Evolutionary conservation across 352 stramenopile genomes (phyloP), one percentile per base, ranked within the genome.

Genomic region (Pythium dissotocum): DNA sequence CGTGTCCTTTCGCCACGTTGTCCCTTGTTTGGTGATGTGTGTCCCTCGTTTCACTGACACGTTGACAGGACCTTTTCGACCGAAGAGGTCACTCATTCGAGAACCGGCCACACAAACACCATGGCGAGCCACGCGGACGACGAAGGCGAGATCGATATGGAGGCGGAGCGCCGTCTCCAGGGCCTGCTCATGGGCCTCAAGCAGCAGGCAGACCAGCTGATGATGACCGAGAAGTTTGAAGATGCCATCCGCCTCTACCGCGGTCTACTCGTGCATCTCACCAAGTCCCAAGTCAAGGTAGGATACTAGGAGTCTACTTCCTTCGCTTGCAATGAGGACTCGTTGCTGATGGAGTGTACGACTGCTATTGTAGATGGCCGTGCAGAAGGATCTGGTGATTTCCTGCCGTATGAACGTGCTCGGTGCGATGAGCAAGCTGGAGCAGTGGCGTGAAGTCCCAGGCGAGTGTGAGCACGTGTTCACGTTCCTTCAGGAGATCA

Each of bases 341-440:
- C 5, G n/a, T 53, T 2, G 1, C 21, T 65, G 6, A 54, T 49
- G 68, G 51, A 54, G 18, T 36, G n/a, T 68, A 30, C 65, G 18
- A 35, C n/a, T 61, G 18, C 49, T n/a, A 56, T 30, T 66, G 44
- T 70, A 86, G 75, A 76, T 85, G 55, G 65, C 80, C 42, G 63
- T 67, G 21, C 70, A 90, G 53, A 78, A 70, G 35, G 76, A 90
- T 26, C 57, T 90, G 52, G 83, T 89, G 26, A 62, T 92, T 40
- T 90, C 84, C 44, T 92, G 84, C 57, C 80, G 71, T 49, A 89
- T 90, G 80, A 92, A 92, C 49, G 69, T 85, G 18, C 71, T 90
- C 4, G 80, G 75, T 7, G 76, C 71, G 26, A 76, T 89, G 63
- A 82, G 74, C 71, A 88, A 90, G 62, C 70, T 84, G 46, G 73